Evolutionary conservation across 2,329 filamentous ascomycete species (phyloP), one percentile per base, ranked within the genome.

Genomic region (Seiridium unicorne): DNA sequence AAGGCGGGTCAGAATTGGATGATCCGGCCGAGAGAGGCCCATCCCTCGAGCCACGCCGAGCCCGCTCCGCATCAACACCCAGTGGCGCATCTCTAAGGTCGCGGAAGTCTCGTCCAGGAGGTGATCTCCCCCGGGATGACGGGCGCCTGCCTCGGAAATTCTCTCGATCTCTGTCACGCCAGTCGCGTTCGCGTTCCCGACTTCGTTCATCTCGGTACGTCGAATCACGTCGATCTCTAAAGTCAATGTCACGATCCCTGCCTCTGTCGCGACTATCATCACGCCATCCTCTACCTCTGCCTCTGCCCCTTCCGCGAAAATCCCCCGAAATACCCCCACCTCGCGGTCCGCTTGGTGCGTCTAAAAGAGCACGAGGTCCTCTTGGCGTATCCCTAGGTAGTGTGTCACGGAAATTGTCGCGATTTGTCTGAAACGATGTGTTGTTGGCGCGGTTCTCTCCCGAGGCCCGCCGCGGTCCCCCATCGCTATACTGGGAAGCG

Each of bases 301-400:
- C 53, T 69, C 72, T 82, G 66, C 76, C 86, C 73, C 82, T 84
- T 62, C 80, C 87, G 68, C 81, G 85, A 66, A 87, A 89, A 57
- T 92, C 90, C 32, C 85, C 82, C 3, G 79, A 78, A 69, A 89
- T 91, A 7, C 85, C 86, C 60, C 87, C 83, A 48, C 89, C 89
- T 60, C 90, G 84, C 11, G 87, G 89, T 36, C 87, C 87, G 64
- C 83, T 85, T n/a, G 86, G 84, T 36, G 85, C 77, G 62, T 94
- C 91, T 61, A 90, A 84, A 60, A 93, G 78, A 3, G 90, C 91
- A 73, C 93, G 92, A 9, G 93, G 92, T 0, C 91, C 93, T 59
- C 92, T 84, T 3, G 93, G 93, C 2, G 91, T 89, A 64, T 96
- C 91, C 65, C 89, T 83, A 10, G 83, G 72, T 71, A 82, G 64